A percentile compares a stretch with the other conserved stretches of the same genome.
Conservation (phyloP, 331 rosid species). For the Malus hybrid region DNA sequence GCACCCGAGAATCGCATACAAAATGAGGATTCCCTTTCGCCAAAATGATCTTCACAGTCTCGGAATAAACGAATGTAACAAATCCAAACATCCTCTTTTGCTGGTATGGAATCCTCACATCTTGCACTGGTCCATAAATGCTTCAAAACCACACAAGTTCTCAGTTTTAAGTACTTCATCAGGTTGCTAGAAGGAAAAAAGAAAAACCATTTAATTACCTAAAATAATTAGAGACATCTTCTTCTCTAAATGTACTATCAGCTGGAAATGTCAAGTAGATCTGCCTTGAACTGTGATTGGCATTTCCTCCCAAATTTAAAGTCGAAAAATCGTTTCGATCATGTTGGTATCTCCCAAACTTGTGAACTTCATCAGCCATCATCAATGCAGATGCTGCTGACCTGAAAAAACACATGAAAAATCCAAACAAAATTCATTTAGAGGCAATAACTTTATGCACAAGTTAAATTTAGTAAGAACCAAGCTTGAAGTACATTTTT, state of each 20-base stretch:
- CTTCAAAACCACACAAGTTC: slow-evolving; percentile 19
- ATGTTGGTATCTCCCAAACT: slow-evolving; percentile 31
- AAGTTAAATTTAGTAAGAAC: background rate
- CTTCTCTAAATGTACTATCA: slow-evolving; percentile 51
- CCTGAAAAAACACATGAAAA: slow-evolving; percentile 3
- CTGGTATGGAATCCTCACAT: slow-evolving; percentile 56
- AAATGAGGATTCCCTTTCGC: slow-evolving; percentile 58
- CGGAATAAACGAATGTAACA: slow-evolving; percentile 47
- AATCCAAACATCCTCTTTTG: slow-evolving; percentile 59
- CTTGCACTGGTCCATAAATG: slow-evolving; percentile 54
- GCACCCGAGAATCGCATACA: slow-evolving; percentile 54
- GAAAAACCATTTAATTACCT: slow-evolving; percentile 18
- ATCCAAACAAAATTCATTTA: background rate
- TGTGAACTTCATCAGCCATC: slow-evolving; percentile 38
- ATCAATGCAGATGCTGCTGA: slow-evolving; percentile 31
- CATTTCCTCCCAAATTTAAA: slow-evolving; percentile 25
- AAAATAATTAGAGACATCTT: slow-evolving; percentile 53
- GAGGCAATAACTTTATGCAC: background rate
- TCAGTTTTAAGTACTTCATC: background rate
- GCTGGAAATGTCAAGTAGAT: slow-evolving; percentile 61
- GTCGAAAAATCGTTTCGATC: slow-evolving; percentile 30
- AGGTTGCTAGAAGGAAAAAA: background rate
- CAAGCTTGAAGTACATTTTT: background rate
- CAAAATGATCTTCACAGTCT: slow-evolving; percentile 44
- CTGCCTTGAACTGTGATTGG: slow-evolving; percentile 44